Evolutionary conservation across 805 yeast species (phyloP).

Genomic region (Yarrowia sp.): DNA sequence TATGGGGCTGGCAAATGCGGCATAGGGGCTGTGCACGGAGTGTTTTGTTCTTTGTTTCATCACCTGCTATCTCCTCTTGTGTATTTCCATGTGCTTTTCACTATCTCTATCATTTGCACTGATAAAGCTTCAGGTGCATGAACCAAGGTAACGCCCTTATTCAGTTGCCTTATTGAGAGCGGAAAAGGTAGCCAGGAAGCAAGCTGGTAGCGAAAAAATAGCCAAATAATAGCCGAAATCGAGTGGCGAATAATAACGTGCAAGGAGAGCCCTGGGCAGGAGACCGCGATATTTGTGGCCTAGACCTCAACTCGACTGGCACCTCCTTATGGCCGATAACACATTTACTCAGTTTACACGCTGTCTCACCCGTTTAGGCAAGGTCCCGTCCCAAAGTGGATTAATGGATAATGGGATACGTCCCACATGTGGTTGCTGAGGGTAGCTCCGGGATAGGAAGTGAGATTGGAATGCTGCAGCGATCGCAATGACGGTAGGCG

Average conservation of each 20-base stretch:
- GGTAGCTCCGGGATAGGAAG: neutral
- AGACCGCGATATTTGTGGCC: too few species aligned
- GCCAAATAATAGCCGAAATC: too few species aligned
- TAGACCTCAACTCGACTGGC: too few species aligned
- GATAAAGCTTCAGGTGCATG: constrained; percentile 21
- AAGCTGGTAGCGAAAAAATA: too few species aligned
- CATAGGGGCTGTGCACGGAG: too few species aligned
- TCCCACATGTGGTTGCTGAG: constrained; percentile 15
- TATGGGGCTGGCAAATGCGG: too few species aligned
- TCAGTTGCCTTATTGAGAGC: neutral
- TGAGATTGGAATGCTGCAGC: neutral
- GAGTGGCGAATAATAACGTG: too few species aligned
- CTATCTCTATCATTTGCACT: neutral
- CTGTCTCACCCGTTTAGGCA: neutral
- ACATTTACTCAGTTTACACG: neutral
- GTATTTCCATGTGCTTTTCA: too few species aligned
- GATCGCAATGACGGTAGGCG: neutral
- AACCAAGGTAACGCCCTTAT: neutral
- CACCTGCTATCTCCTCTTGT: neutral
- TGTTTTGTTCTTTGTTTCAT: too few species aligned
- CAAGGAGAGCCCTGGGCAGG: too few species aligned
- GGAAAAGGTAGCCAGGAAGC: too few species aligned
- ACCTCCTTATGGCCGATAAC: too few species aligned
- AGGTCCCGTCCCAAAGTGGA: constrained; percentile 7
- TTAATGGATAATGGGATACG: neutral